Percentiles rank a stretch among this genome's conserved stretches.
phyloP scores from a whole-genome alignment of 345 rosid species.

The Lagerstroemia speciosa region DNA sequence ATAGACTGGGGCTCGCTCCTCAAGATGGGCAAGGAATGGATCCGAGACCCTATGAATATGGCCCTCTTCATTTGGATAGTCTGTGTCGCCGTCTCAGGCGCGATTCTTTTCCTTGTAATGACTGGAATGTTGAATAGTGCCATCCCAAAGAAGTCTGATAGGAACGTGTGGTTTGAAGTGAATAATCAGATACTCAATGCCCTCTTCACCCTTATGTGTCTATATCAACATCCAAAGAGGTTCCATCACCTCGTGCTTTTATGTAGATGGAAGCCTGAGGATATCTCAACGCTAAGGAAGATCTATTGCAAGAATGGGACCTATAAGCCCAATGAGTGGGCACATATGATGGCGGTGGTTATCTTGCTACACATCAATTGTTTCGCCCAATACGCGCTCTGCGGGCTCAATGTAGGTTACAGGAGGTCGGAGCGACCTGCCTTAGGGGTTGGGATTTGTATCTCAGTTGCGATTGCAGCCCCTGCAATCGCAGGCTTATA shows the following conservation, averaged over 20 bases:
- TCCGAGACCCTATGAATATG: conserved; percentile 71
- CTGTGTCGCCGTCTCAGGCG: conserved; percentile 80
- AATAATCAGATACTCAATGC: conserved; percentile 93
- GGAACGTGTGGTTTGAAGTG: conserved; percentile 86
- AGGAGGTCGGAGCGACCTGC: conserved; percentile 80
- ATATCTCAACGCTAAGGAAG: conserved; percentile 58
- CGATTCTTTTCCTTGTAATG: conserved; percentile 87
- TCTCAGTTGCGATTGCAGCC: conserved; percentile 77
- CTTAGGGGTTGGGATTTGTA: conserved; percentile 73
- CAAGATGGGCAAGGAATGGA: conserved; percentile 64
- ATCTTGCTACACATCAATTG: conserved; percentile 74
- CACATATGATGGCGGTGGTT: conserved; percentile 80
- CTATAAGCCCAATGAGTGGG: conserved; percentile 85
- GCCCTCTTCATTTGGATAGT: conserved; percentile 70
- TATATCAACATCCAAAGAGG: conserved; percentile 88
- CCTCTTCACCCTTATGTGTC: conserved; percentile 83
- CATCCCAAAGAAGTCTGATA: conserved; percentile 54
- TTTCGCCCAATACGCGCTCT: conserved; percentile 92
- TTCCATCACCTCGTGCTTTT: conserved; percentile 76
- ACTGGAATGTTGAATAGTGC: conserved; percentile 82
- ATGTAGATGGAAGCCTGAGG: conserved; percentile 64
- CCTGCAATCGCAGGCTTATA: conserved; percentile 81
- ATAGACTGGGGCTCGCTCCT: conserved; percentile 53
- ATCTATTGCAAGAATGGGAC: conserved; percentile 81
- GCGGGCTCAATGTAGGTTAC: conserved; percentile 77